These are phyloP conservation scores for Paramecium caudatum DNA, from an alignment of 73 alveolate species.

Conservation along the genomic window DNA sequence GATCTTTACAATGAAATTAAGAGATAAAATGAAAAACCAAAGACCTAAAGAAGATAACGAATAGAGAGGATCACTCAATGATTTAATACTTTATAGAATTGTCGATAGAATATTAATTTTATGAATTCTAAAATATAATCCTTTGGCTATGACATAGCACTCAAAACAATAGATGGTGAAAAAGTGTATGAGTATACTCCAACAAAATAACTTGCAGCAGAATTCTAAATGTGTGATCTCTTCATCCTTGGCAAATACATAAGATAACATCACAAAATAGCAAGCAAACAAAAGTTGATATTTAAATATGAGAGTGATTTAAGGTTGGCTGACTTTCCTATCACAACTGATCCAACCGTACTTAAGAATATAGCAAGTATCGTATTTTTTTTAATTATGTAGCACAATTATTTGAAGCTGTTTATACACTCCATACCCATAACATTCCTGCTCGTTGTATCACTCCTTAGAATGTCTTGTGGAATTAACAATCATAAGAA, in stretches of 20 bases:
- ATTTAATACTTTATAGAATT: too few species aligned
- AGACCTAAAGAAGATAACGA: background rate
- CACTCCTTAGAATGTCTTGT: background rate
- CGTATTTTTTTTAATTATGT: background rate
- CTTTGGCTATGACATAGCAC: background rate
- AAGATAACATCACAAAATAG: background rate
- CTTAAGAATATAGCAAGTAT: background rate
- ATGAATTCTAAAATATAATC: background rate
- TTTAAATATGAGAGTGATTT: constrained; percentile 1
- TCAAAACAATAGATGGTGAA: background rate
- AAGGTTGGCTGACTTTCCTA: background rate
- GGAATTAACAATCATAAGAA: background rate
- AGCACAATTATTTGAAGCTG: background rate
- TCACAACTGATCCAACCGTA: background rate
- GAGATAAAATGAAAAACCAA: background rate
- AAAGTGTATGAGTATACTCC: constrained; percentile 3
- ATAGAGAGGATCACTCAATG: too few species aligned
- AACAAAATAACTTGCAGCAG: background rate
- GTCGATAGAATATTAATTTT: too few species aligned
- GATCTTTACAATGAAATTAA: constrained; percentile 23
- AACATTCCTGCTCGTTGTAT: background rate
- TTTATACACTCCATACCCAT: background rate
- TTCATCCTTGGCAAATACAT: background rate
- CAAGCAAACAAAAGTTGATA: background rate
- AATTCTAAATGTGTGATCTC: constrained; percentile 1